Base-by-base conservation (phyloP, 768 basidiomycete genomes). In the Boletus speciosus region DNA sequence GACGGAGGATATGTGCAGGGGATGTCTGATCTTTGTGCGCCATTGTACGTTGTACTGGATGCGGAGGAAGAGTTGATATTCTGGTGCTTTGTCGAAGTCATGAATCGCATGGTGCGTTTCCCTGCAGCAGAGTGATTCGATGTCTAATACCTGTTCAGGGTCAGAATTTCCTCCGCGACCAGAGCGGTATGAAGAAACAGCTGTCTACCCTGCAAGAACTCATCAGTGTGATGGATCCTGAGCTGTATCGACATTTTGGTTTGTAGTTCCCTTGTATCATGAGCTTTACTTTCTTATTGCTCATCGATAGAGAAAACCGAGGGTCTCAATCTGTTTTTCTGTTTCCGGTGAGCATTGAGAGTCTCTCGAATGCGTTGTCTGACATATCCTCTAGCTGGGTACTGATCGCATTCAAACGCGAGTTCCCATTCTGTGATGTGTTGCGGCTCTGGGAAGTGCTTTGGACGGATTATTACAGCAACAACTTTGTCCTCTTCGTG, bases 111-210 rank as follows among this genome's bases (percentile, higher is more conserved):
- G 93, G 95, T 91, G 50, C 53, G 84, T 76, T 7, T 14, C 29
- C 37, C 37, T 60, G 47, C 23, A 21, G 44, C 23, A 21, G 23
- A 21, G 49, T 7, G 31, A 39, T 47, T 45, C 16, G 47, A 57
- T 49, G 21, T 5, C 40, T 60, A 31, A 62, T 35, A 44, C 16
- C 36, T 34, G 25, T 55, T 14, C 66, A 97, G 95, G 91, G 94
- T 74, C 82, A 86, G 65, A 98, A 99, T 69, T 99, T 99, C 71
- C 77, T 93, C 37, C 83, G 93, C 6, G 97, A 99, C 65, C 97
- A 99, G 67, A 92, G 89, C 55, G 97, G 97, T 4, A 99, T 99
- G 97, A 95, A 93, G 79, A 86, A 87, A 56, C 94, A 98, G 65
- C 71, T 99, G 25, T 81, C 84, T 27, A 90, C 89, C 8, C 74